Evolutionary conservation across 2,329 filamentous ascomycete genomes (phyloP).

Genomic region (Fusarium nurragi): DNA sequence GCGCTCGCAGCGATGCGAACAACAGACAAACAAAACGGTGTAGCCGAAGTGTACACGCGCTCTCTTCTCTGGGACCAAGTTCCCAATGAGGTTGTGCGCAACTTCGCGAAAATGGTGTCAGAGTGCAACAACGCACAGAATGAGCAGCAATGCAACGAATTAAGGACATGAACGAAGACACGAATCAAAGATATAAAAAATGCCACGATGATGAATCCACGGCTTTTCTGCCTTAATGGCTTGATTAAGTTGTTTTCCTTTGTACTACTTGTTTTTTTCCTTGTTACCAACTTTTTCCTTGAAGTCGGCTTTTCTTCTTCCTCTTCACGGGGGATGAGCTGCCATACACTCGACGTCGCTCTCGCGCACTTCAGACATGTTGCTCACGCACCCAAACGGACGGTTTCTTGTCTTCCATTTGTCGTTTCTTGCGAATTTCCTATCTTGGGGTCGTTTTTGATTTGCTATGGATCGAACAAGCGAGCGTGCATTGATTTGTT

Average conservation of each 20-base stretch:
- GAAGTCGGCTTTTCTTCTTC: constrained; percentile 40
- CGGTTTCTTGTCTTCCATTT: constrained; percentile 49
- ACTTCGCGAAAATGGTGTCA: constrained; percentile 91
- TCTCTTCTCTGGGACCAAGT: constrained; percentile 96
- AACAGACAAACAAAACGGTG: constrained; percentile 71
- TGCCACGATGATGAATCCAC: constrained; percentile 51
- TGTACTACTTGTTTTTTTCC: constrained; percentile 24
- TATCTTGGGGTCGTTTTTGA: constrained; percentile 45
- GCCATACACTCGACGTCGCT: constrained; percentile 48
- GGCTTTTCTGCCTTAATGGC: constrained; percentile 34
- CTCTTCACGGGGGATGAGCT: constrained; percentile 39
- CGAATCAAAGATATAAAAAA: constrained; percentile 43
- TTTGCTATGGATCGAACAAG: constrained; percentile 51
- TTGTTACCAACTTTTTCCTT: constrained; percentile 36
- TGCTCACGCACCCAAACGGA: constrained; percentile 60
- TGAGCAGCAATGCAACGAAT: constrained; percentile 56
- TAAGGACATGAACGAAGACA: constrained; percentile 52
- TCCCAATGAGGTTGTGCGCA: constrained; percentile 87
- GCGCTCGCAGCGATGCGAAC: constrained; percentile 81
- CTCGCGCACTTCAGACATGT: constrained; percentile 54
- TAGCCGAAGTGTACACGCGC: constrained; percentile 90
- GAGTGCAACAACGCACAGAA: constrained; percentile 68
- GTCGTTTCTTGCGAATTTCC: constrained; percentile 46
- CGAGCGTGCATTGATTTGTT: constrained; percentile 48
- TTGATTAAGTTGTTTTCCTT: constrained; percentile 24